phyloP scores from a whole-genome alignment of 2,329 filamentous ascomycete species.

The Claviceps pusilla region DNA sequence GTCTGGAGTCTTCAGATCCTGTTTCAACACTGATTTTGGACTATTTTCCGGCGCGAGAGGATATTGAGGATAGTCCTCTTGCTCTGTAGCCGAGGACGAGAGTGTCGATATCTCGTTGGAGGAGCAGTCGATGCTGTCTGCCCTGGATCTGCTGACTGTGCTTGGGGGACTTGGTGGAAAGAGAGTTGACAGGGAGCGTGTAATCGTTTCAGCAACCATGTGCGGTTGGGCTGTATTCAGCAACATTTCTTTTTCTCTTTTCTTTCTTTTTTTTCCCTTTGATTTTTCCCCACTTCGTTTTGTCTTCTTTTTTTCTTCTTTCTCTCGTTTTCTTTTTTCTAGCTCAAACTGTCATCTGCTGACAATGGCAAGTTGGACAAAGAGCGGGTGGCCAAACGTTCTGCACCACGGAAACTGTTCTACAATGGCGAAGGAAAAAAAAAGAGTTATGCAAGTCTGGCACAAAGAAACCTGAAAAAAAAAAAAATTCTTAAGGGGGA shows the following conservation, averaged over 20 bases:
- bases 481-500: not conserved
- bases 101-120: not conserved
- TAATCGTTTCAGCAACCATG: not conserved
- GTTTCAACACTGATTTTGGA: conserved; percentile 48
- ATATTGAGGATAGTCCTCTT: conserved; percentile 21
- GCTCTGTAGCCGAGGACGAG: not conserved
- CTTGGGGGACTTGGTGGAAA: conserved; percentile 26
- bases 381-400: not conserved
- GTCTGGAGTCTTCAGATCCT: conserved; percentile 75
- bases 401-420: not conserved
- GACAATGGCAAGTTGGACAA: not conserved
- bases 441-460: not conserved
- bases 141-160: conserved; percentile 23
- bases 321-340: not conserved
- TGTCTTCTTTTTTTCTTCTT: no score
- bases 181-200: conserved; percentile 3
- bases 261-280: no score
- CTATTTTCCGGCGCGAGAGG: conserved; percentile 54
- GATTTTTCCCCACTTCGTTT: no score
- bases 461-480: not conserved
- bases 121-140: conserved; percentile 17
- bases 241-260: not conserved
- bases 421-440: not conserved
- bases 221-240: not conserved
- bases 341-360: not conserved